phyloP scores from a whole-genome alignment of 2,329 filamentous ascomycete genomes.

The Colletotrichum sp. region DNA sequence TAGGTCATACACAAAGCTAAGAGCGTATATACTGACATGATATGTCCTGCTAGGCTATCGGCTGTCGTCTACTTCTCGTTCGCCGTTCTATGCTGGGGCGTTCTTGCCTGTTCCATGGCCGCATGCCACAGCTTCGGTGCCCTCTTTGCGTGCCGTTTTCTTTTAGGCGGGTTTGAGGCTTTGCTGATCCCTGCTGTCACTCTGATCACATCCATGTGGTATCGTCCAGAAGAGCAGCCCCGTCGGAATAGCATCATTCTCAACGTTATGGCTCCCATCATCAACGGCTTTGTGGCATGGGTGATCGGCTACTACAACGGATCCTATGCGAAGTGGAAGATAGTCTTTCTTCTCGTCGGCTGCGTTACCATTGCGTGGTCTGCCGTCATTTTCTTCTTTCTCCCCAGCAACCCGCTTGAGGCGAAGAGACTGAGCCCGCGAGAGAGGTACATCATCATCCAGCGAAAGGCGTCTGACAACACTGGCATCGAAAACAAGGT shows the following conservation, averaged over 20 bases:
- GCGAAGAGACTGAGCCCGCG: neutral
- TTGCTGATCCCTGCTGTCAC: neutral
- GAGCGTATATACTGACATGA: neutral
- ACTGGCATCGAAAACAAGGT: neutral
- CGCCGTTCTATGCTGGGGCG: neutral
- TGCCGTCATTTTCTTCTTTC: neutral
- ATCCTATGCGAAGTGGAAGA: neutral
- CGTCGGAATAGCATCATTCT: neutral
- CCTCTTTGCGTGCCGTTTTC: neutral
- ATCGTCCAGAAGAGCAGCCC: neutral
- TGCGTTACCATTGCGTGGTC: neutral
- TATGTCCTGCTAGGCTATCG: neutral
- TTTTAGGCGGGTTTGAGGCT: neutral
- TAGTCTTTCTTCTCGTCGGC: neutral
- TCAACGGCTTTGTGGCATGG: neutral
- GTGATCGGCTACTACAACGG: neutral
- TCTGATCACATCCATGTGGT: neutral
- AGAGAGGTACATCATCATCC: neutral
- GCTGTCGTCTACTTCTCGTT: neutral
- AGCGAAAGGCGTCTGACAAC: neutral
- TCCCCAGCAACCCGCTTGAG: neutral
- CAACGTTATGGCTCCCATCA: neutral
- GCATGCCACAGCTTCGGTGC: neutral
- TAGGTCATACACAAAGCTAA: neutral
- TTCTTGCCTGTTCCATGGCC: neutral